Base-by-base conservation (phyloP, 208 protist genomes). In the Acanthamoeba castellanii region DNA sequence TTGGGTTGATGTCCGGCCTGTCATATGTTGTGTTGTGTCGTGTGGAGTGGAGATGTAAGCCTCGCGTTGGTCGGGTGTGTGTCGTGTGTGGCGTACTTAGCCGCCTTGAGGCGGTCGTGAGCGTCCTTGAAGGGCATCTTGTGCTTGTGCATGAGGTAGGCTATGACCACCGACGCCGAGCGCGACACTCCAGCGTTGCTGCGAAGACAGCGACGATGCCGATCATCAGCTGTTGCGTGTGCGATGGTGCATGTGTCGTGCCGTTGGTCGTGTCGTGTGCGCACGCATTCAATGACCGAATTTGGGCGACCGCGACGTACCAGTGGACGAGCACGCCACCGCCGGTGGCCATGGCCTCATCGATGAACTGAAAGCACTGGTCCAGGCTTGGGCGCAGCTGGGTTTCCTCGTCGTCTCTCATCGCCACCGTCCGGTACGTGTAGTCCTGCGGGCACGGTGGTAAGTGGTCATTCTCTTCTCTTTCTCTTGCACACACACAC, bases 121-220 rank as follows among this genome's bases (percentile, higher is more conserved):
- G 84, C 84, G 30, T 70, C 27, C 59, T 91, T 70, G 59, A 72
- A 91, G 14, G 32, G 13, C 52, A 91, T 1, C 5, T 42, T 32
- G 84, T 91, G 47, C 84, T 70, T 91, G 84, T 70, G 6, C 84
- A 91, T 91, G 16, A 91, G 57, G 59, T 72, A 91, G 84, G 84
- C 84, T 11, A 91, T 91, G 50, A 70, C 45, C 11, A 91, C 59
- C 57, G 84, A 91, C 0, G 84, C 84, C 27, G 84, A 91, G 22
- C 84, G 84, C 50, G 84, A 91, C 34, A 91, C 84, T 0, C 84
- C 84, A n/a, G 84, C 84, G 25, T 91, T 91, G 84, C 84, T 91
- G 68, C 11, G 76, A 47, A 27, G 76, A 5, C 22, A 57, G 20
- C 59, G 20, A 64, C 2, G 25, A 9, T 27, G 13, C 32, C 32